These are phyloP conservation scores for Schoenoplectus triqueter DNA, from an alignment of 202 grass and related monocot species.

Conservation along the genomic window DNA sequence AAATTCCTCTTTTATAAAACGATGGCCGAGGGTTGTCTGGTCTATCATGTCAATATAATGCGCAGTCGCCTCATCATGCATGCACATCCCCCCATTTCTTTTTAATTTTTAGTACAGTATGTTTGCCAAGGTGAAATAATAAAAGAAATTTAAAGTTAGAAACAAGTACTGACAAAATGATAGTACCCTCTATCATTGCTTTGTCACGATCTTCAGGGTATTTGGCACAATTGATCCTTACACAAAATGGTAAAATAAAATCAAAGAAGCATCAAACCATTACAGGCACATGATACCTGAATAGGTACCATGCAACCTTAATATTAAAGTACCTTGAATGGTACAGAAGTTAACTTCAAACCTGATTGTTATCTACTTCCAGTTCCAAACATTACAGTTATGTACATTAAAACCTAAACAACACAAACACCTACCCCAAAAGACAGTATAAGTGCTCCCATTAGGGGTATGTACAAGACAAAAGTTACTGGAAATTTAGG, in stretches of 20 bases:
- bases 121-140: not conserved
- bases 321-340: not conserved
- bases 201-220: not conserved
- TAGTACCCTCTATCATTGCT: not conserved
- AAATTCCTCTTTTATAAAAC: slow-evolving; percentile 53
- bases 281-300: not conserved
- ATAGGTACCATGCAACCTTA: not conserved
- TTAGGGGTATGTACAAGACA: not conserved
- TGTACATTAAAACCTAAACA: not conserved
- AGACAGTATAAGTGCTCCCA: not conserved
- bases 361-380: not conserved
- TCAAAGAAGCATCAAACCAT: not conserved
- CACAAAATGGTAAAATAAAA: not conserved
- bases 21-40: slow-evolving; percentile 55
- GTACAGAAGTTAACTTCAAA: not conserved
- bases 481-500: not conserved
- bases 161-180: slow-evolving; percentile 12
- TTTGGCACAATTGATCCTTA: slow-evolving; percentile 10
- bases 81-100: slow-evolving; percentile 61
- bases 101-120: not conserved
- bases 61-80: slow-evolving; percentile 55
- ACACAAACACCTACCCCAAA: not conserved
- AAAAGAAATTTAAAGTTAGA: slow-evolving; percentile 24
- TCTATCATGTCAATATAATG: slow-evolving; percentile 65
- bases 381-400: slow-evolving; percentile 12